These are phyloP conservation scores for Tympanopsis confertula DNA, from an alignment of 2,329 filamentous ascomycete genomes.

Conservation along the genomic window DNA sequence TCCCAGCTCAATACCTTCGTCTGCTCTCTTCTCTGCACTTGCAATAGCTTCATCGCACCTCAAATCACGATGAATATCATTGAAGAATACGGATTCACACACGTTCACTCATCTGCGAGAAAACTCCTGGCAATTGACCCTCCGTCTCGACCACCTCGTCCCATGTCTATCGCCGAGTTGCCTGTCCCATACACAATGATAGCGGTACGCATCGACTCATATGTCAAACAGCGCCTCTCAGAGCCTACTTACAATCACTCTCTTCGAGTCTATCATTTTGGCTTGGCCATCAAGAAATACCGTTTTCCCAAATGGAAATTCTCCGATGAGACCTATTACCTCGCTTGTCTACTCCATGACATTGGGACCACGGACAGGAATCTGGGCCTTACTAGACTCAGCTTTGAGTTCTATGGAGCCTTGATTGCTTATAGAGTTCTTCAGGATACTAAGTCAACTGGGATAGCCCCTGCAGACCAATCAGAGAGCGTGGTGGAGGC, in stretches of 20 bases:
- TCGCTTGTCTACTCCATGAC: constrained; percentile 2
- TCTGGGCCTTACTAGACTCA: neutral
- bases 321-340: constrained; percentile 1
- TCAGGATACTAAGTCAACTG: neutral
- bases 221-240: constrained; percentile 15
- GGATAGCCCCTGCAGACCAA: neutral
- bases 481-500: constrained; percentile 1
- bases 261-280: neutral
- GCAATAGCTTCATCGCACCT: too few relatives aligned
- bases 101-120: too few relatives aligned
- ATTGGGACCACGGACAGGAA: constrained; percentile 1
- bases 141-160: too few relatives aligned
- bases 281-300: neutral
- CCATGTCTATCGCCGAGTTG: constrained; percentile 12
- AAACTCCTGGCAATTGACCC: too few relatives aligned
- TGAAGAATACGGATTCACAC: too few relatives aligned
- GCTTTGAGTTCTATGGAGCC: constrained; percentile 1
- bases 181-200: constrained; percentile 18
- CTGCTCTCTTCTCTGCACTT: too few relatives aligned
- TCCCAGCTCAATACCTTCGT: too few relatives aligned
- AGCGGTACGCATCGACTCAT: constrained; percentile 19
- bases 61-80: too few relatives aligned
- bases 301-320: neutral
- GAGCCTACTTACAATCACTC: constrained; percentile 1
- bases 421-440: neutral